Evolutionary conservation across 768 basidiomycete genomes (phyloP).

Genomic region (Leccinum uliginosum): DNA sequence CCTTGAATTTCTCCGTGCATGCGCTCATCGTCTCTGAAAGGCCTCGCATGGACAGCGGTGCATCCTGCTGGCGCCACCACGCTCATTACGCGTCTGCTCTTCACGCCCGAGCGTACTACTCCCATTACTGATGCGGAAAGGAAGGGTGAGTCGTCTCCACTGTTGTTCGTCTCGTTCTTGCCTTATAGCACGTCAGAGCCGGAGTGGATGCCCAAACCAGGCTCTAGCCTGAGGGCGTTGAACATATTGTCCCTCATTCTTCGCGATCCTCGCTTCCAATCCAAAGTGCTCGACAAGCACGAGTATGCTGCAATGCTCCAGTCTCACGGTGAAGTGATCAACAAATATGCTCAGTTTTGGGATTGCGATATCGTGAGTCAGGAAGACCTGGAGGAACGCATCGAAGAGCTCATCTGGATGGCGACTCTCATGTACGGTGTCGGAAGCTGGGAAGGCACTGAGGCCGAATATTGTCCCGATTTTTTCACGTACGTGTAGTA

Average conservation of each 20-base stretch:
- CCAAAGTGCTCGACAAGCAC: slow-evolving; percentile 27
- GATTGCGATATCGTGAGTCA: slow-evolving; percentile 34
- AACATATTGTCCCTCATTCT: slow-evolving; percentile 52
- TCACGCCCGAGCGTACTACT: slow-evolving; percentile 17
- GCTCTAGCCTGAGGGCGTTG: slow-evolving; percentile 41
- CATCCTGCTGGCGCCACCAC: slow-evolving; percentile 37
- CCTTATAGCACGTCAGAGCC: slow-evolving; percentile 14
- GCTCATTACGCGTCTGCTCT: slow-evolving; percentile 34
- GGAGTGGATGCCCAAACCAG: slow-evolving; percentile 28
- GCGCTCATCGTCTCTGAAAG: no score
- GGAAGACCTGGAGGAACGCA: slow-evolving; percentile 42
- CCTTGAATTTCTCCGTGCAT: no score
- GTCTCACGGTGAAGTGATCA: slow-evolving; percentile 38
- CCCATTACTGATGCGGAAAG: slow-evolving; percentile 21
- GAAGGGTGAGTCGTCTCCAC: slow-evolving; percentile 4
- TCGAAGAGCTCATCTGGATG: slow-evolving; percentile 62
- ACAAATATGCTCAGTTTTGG: slow-evolving; percentile 46
- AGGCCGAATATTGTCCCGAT: slow-evolving; percentile 49
- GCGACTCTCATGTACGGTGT: slow-evolving; percentile 56
- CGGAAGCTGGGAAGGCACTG: slow-evolving; percentile 43
- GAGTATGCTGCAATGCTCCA: slow-evolving; percentile 34
- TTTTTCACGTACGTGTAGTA: slow-evolving; percentile 54
- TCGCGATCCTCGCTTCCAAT: slow-evolving; percentile 40
- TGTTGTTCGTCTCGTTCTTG: not conserved
- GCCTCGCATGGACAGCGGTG: slow-evolving; percentile 29